These are phyloP conservation scores for Geotrichum klebahnii DNA, from an alignment of 1,139 yeast species.

Conservation along the genomic window DNA sequence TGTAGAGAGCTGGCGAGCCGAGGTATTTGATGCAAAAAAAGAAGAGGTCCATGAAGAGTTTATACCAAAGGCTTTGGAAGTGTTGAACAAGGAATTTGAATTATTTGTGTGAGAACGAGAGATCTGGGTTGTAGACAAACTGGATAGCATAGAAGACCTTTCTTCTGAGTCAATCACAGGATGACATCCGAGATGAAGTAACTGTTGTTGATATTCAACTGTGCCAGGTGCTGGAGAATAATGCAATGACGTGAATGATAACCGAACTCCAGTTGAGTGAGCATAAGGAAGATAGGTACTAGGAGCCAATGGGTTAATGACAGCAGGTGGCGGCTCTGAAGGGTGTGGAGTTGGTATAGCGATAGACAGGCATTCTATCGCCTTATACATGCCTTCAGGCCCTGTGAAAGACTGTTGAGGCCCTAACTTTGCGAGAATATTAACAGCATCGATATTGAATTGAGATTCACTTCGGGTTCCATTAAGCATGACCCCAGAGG, in stretches of 20 bases:
- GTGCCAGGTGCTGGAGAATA: conserved; percentile 19
- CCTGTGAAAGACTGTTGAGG: conserved; percentile 29
- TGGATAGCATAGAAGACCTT: background rate
- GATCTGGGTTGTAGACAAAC: background rate
- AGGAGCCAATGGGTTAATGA: conserved; percentile 40
- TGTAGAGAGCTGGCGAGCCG: conserved; percentile 1
- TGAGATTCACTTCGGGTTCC: conserved; percentile 19
- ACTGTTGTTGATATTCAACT: conserved; percentile 10
- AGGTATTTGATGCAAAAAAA: background rate
- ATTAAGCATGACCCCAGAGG: conserved; percentile 15
- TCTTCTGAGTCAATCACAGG: background rate
- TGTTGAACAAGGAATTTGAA: background rate
- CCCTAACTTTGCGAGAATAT: conserved; percentile 28
- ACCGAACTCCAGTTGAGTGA: conserved; percentile 31
- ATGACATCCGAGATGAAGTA: conserved; percentile 8
- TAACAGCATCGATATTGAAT: conserved; percentile 33
- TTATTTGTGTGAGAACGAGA: background rate
- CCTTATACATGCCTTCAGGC: conserved; percentile 36
- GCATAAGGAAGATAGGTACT: conserved; percentile 32
- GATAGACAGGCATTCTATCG: conserved; percentile 35
- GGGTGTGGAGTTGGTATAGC: conserved; percentile 41
- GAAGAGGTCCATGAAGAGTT: conserved; percentile 9
- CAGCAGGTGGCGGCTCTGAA: conserved; percentile 37
- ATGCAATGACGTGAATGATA: conserved; percentile 25
- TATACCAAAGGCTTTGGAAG: conserved; percentile 7